Evolutionary conservation across 257 asterid genomes (phyloP).

Genomic region (Apocynum venetum): DNA sequence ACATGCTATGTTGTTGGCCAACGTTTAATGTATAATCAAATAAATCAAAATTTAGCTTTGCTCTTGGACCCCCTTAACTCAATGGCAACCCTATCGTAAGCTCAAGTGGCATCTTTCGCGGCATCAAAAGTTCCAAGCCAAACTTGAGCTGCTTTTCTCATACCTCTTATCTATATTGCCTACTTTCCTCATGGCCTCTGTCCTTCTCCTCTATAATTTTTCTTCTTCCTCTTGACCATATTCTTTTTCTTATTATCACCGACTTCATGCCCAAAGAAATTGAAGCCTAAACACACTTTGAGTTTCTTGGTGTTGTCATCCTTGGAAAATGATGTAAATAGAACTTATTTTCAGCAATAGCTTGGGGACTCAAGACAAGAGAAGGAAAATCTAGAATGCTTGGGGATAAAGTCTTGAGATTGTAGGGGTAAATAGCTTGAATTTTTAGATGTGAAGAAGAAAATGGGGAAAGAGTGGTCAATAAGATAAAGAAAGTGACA

Average conservation of each 20-base stretch:
- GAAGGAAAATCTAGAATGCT: too few relatives aligned
- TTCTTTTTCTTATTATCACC: slow-evolving; percentile 23
- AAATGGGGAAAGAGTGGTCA: too few relatives aligned
- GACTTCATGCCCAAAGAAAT: slow-evolving; percentile 31
- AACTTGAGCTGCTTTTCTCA: slow-evolving; percentile 70
- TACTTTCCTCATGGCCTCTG: slow-evolving; percentile 97
- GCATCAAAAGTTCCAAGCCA: slow-evolving; percentile 90
- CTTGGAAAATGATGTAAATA: too few relatives aligned
- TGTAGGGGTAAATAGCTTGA: too few relatives aligned
- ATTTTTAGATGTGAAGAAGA: too few relatives aligned
- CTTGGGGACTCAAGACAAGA: too few relatives aligned
- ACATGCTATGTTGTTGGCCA: slow-evolving; percentile 16
- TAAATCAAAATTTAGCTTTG: slow-evolving; percentile 73
- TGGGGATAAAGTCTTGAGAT: too few relatives aligned
- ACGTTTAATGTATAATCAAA: slow-evolving; percentile 43
- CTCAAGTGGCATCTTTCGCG: slow-evolving; percentile 80
- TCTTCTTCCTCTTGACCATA: slow-evolving; percentile 41
- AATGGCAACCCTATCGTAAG: slow-evolving; percentile 78
- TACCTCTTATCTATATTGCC: slow-evolving; percentile 91
- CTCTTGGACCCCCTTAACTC: slow-evolving; percentile 84
- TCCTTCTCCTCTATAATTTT: slow-evolving; percentile 83
- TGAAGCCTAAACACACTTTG: slow-evolving; percentile 68
- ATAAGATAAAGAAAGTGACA: too few relatives aligned
- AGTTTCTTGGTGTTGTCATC: slow-evolving; percentile 13
- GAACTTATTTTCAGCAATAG: too few relatives aligned